phyloP scores from a whole-genome alignment of 2,329 filamentous ascomycete species.

The Penicillium polonicum region DNA sequence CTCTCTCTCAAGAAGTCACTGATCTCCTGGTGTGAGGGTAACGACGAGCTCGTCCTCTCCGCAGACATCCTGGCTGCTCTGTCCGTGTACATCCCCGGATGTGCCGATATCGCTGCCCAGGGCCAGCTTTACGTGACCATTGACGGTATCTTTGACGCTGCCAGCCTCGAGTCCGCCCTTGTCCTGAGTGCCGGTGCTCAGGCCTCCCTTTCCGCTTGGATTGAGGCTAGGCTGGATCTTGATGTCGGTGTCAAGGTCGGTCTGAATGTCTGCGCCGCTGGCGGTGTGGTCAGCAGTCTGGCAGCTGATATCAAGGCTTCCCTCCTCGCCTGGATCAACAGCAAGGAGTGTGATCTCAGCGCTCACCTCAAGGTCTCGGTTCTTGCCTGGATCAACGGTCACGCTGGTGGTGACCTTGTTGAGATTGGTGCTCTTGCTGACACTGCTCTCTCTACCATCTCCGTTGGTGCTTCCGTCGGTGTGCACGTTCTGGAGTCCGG shows the following conservation, averaged over 20 bases:
- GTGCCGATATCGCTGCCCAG: constrained; percentile 36
- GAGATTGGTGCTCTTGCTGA: constrained; percentile 28
- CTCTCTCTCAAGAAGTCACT: constrained; percentile 30
- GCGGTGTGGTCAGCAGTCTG: constrained; percentile 34
- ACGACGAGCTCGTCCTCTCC: constrained; percentile 25
- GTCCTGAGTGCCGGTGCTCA: constrained; percentile 34
- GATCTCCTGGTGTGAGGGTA: constrained; percentile 34
- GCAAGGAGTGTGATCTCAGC: constrained; percentile 29
- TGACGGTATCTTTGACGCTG: constrained; percentile 36
- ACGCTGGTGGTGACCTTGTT: constrained; percentile 29
- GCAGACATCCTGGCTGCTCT: constrained; percentile 33
- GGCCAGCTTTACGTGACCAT: constrained; percentile 37
- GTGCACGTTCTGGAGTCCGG: constrained; percentile 33
- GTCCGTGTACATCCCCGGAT: constrained; percentile 35
- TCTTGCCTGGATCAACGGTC: constrained; percentile 35
- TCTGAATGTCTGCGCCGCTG: constrained; percentile 36
- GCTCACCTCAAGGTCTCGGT: constrained; percentile 32
- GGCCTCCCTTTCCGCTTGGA: constrained; percentile 30
- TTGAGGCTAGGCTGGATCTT: constrained; percentile 26
- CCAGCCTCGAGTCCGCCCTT: constrained; percentile 29
- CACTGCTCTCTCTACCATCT: constrained; percentile 32
- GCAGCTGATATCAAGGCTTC: constrained; percentile 33
- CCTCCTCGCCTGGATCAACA: constrained; percentile 33
- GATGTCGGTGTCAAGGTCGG: constrained; percentile 32
- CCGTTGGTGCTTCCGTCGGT: constrained; percentile 35